Evolutionary conservation across 2,329 filamentous ascomycete species (phyloP).

Genomic region (Myriosclerotinia curreyana): DNA sequence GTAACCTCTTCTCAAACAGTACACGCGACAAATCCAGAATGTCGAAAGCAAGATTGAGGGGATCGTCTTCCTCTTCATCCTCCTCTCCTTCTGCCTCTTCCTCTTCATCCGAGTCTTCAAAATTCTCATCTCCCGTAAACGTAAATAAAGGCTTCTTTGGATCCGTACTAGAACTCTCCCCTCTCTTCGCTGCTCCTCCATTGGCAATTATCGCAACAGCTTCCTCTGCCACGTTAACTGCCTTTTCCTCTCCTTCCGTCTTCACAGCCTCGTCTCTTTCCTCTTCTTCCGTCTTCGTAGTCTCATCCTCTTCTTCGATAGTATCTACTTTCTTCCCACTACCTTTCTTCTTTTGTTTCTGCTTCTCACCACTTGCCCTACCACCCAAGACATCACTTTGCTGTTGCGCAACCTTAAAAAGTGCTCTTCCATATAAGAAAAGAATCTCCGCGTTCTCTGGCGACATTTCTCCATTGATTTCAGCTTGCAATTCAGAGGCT

Average conservation of each 20-base stretch:
- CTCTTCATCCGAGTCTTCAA: conserved; percentile 77
- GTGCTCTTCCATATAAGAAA: conserved; percentile 87
- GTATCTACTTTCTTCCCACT: conserved; percentile 43
- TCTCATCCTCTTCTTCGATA: conserved; percentile 48
- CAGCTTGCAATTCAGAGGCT: conserved; percentile 84
- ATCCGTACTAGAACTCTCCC: conserved; percentile 39
- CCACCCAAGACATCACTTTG: conserved; percentile 94
- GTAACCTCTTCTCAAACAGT: conserved; percentile 57
- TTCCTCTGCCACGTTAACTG: conserved; percentile 47
- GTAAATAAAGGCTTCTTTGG: conserved; percentile 79
- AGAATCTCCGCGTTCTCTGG: conserved; percentile 90
- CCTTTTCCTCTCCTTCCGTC: conserved; percentile 43
- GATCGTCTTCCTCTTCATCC: conserved; percentile 54
- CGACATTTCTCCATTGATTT: conserved; percentile 88
- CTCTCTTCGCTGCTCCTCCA: conserved; percentile 37
- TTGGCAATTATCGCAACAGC: conserved; percentile 43
- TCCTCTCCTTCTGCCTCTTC: conserved; percentile 50
- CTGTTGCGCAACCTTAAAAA: conserved; percentile 90
- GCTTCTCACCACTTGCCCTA: conserved; percentile 61
- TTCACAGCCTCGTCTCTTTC: conserved; percentile 46
- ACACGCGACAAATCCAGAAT: conserved; percentile 77
- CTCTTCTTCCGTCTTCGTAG: conserved; percentile 53
- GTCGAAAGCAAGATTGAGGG: conserved; percentile 76
- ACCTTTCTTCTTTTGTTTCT: conserved; percentile 46
- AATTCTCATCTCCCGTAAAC: conserved; percentile 92